phyloP scores from a whole-genome alignment of 495 filamentous ascomycete genomes.

The Oleoguttula mirabilis region DNA sequence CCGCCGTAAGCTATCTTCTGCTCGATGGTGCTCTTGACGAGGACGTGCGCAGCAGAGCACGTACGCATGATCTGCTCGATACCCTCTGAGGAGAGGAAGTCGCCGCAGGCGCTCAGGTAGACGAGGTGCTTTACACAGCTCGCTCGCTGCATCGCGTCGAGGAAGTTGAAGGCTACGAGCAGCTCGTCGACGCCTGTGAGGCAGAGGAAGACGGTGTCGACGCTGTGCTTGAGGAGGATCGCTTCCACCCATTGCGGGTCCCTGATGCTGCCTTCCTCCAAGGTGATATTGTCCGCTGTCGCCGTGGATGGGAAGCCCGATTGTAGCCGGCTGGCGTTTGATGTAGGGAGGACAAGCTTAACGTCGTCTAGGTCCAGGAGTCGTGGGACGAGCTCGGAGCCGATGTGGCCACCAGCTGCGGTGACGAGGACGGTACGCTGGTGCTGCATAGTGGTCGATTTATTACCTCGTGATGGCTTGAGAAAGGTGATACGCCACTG shows the following conservation, averaged over 20 bases:
- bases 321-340: background rate
- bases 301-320: background rate
- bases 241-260: constrained; percentile 9
- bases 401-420: too few species aligned
- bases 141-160: constrained; percentile 9
- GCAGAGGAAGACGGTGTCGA: constrained; percentile 14
- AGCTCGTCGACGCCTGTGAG: constrained; percentile 15
- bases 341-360: constrained; percentile 1
- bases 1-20: constrained; percentile 2
- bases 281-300: background rate
- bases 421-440: too few species aligned
- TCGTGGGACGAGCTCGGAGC: background rate
- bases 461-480: too few species aligned
- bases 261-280: constrained; percentile 14
- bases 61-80: background rate
- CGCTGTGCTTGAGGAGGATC: constrained; percentile 1
- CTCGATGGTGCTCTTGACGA: constrained; percentile 2
- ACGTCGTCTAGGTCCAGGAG: background rate
- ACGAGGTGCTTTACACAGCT: constrained; percentile 14
- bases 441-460: too few species aligned
- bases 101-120: constrained; percentile 7
- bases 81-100: constrained; percentile 3
- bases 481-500: too few species aligned
- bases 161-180: constrained; percentile 9
- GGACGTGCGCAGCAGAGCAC: background rate